Evolutionary conservation across 1,284 basidiomycete species (phyloP).

Genomic region (Boletus mariae): DNA sequence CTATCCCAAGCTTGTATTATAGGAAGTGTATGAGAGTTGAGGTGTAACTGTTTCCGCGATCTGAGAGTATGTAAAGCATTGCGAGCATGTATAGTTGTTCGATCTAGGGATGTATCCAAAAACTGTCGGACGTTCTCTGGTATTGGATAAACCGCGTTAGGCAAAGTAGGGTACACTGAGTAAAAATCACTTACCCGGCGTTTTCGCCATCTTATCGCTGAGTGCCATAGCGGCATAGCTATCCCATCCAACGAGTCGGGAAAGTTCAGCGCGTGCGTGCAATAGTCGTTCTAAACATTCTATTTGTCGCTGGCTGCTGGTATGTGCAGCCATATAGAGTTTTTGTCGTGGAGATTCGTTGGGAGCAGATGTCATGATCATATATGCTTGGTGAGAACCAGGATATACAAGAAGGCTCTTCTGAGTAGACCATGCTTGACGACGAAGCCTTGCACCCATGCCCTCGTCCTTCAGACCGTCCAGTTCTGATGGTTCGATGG

Average conservation of each 20-base stretch:
- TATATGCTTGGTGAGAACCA: slow-evolving; percentile 84
- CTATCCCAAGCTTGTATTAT: slow-evolving; percentile 89
- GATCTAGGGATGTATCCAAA: slow-evolving; percentile 71
- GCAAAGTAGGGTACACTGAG: not conserved
- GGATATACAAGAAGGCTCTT: slow-evolving; percentile 75
- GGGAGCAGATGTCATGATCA: slow-evolving; percentile 86
- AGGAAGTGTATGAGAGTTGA: slow-evolving; percentile 53
- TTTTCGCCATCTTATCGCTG: slow-evolving; percentile 93
- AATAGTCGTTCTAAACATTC: slow-evolving; percentile 75
- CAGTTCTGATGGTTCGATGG: slow-evolving; percentile 64
- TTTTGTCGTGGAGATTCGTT: slow-evolving; percentile 77
- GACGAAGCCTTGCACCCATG: slow-evolving; percentile 63
- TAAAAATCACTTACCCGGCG: slow-evolving; percentile 54
- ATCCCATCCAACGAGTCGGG: slow-evolving; percentile 74
- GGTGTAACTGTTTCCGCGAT: slow-evolving; percentile 68
- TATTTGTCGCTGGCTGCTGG: slow-evolving; percentile 67
- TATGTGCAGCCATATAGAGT: slow-evolving; percentile 75
- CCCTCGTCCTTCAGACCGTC: slow-evolving; percentile 66
- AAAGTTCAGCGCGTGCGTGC: slow-evolving; percentile 72
- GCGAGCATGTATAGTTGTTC: slow-evolving; percentile 73
- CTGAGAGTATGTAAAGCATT: slow-evolving; percentile 71
- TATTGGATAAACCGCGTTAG: slow-evolving; percentile 7
- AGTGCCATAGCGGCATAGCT: slow-evolving; percentile 85
- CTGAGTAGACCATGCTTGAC: slow-evolving; percentile 71
- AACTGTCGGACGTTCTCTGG: slow-evolving; percentile 85